Conservation (phyloP, 345 rosid genomes). For the Bruguiera sexangula region DNA sequence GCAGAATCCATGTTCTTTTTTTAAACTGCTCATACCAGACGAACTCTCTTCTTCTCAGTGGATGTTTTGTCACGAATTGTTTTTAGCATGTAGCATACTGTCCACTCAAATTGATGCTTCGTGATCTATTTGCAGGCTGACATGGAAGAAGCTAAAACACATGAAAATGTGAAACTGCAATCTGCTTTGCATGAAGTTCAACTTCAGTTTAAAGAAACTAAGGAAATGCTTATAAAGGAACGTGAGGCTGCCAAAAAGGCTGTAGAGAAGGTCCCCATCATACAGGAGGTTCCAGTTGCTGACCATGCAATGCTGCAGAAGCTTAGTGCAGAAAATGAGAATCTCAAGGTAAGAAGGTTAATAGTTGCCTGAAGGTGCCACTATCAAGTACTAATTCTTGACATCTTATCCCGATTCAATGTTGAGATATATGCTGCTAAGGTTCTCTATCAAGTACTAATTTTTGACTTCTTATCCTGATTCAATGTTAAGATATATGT, state of each 20-base stretch:
- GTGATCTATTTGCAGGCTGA: constrained; percentile 54
- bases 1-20: background rate
- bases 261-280: constrained; percentile 63
- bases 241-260: constrained; percentile 65
- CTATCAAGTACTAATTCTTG: constrained; percentile 5
- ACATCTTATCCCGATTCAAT: background rate
- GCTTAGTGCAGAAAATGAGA: constrained; percentile 83
- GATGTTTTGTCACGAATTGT: background rate
- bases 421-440: background rate
- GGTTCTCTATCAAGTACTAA: background rate
- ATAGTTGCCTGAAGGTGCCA: background rate
- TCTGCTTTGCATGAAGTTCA: constrained; percentile 79
- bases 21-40: background rate
- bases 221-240: constrained; percentile 69
- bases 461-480: background rate
- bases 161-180: constrained; percentile 79
- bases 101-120: background rate
- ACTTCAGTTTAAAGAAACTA: constrained; percentile 78
- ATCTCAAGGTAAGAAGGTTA: constrained; percentile 64
- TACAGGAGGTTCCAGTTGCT: constrained; percentile 85
- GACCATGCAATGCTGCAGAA: constrained; percentile 70
- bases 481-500: constrained; percentile 2
- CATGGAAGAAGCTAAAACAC: constrained; percentile 87
- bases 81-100: background rate
- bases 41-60: constrained; percentile 1